Percentiles rank a stretch among this genome's conserved stretches.
Conservation (phyloP, 148 eudicot genomes). For the Mesembryanthemum crystallinum region DNA sequence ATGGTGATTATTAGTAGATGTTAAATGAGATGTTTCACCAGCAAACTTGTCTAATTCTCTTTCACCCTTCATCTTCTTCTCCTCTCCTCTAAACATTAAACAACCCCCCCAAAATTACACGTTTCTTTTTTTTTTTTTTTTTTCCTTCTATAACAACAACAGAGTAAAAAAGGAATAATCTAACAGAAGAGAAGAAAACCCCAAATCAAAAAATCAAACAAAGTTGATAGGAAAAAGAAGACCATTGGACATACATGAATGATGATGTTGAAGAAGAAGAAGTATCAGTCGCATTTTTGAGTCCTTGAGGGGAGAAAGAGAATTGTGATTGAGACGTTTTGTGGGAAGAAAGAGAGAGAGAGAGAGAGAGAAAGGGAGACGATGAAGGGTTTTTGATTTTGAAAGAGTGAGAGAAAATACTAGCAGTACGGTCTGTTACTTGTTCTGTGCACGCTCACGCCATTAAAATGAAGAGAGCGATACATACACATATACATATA, state of each 20-base stretch:
- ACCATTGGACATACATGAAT: conserved; percentile 24
- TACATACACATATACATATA: conserved; percentile 23
- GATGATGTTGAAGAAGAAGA: conserved; percentile 16
- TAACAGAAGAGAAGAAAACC: conserved; percentile 24
- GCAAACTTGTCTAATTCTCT: conserved; percentile 32
- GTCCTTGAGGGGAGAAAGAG: neutral
- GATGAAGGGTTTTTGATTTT: conserved; percentile 19
- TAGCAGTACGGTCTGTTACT: conserved; percentile 34
- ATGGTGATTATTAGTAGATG: conserved; percentile 12
- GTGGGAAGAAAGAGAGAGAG: neutral
- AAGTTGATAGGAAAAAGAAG: conserved; percentile 15
- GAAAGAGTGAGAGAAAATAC: conserved; percentile 20
- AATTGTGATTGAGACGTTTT: conserved; percentile 9
- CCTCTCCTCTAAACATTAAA: conserved; percentile 34
- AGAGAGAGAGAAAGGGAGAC: neutral
- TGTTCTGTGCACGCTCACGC: conserved; percentile 46
- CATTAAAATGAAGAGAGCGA: conserved; percentile 48
- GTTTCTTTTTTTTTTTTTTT: neutral
- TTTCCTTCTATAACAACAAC: conserved; percentile 24
- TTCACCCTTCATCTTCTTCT: conserved; percentile 33
- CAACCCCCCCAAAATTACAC: conserved; percentile 17
- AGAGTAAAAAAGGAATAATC: conserved; percentile 11
- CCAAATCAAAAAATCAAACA: conserved; percentile 33
- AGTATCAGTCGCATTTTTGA: conserved; percentile 11
- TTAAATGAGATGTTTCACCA: conserved; percentile 32